Base-by-base conservation (phyloP, 2,329 filamentous ascomycete genomes). In the Colletotrichum nymphaeae region DNA sequence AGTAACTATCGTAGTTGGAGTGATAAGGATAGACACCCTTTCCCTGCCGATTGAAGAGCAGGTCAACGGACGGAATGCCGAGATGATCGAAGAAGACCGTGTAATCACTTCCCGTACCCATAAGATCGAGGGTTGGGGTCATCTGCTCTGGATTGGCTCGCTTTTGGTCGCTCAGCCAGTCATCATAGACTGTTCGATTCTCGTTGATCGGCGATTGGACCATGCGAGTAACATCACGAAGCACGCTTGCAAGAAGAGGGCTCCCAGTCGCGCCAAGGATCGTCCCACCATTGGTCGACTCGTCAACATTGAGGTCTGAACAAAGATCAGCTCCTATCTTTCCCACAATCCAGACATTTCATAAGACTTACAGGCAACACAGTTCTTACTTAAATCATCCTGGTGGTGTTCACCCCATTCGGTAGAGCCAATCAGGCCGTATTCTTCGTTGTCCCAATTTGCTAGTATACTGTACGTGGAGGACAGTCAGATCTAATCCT, bases 381-480 rank as follows among this genome's bases (percentile, higher is more conserved):
- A 42, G 16, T 42, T 42, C 5, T 42, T 42, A 16, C 37, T 42
- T 7, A 94, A 85, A 91, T 92, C 94, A 0, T 90, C 88, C 0
- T 93, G 80, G 74, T 92, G 91, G 67, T 95, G 92, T 78, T 95
- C 93, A 0, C 92, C 91, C 92, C 37, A 95, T 79, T 95, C 93
- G 0, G 93, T 94, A 8, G 90, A 93, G 5, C 93, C 93, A 32
- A 94, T 81, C 3, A 94, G 83, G 1, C 92, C 92, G 76, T 94
- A 94, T 80, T 94, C 93, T 82, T 91, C 89, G 5, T 88, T 88
- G 76, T 91, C 89, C 89, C 89, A 91, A 32, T 78, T 81, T 57
- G 91, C 91, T 77, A 94, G 91, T 32, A 94, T 90, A 56, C 37
- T 42, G 37, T 16, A 42, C 19, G 14, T 35, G 1, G 11, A 12